Conservation (phyloP, 768 basidiomycete species). For the Scleroderma citrinum region DNA sequence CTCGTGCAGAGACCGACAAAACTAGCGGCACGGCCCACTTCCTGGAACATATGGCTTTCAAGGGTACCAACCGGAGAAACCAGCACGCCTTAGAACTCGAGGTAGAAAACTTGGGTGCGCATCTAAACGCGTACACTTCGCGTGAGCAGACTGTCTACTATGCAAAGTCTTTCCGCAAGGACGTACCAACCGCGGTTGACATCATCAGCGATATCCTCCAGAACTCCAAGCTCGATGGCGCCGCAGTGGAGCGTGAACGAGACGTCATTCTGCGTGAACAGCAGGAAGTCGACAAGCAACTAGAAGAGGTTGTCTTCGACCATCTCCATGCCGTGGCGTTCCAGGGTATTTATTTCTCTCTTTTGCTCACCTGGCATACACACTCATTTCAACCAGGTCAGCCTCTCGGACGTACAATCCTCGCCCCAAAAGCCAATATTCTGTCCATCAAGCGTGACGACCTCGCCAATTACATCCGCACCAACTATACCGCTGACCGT, state of each 20-base stretch:
- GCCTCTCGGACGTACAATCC: conserved; percentile 93
- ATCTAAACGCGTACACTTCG: conserved; percentile 97
- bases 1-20: conserved; percentile 90
- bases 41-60: conserved; percentile 98
- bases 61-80: conserved; percentile 83
- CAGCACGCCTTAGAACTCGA: conserved; percentile 93
- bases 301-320: conserved; percentile 98
- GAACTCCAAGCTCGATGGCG: conserved; percentile 85
- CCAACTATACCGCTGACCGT: conserved; percentile 97
- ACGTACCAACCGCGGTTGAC: conserved; percentile 85
- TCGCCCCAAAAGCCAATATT: conserved; percentile 94
- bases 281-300: conserved; percentile 98
- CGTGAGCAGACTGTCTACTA: conserved; percentile 99
- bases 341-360: conserved; percentile 58
- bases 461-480: conserved; percentile 86
- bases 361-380: conserved; percentile 1
- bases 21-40: conserved; percentile 98
- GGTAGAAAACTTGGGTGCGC: conserved; percentile 96
- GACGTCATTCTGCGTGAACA: conserved; percentile 96
- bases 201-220: conserved; percentile 98
- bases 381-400: conserved; percentile 52
- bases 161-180: conserved; percentile 96
- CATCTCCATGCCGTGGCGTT: conserved; percentile 96
- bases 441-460: conserved; percentile 91
- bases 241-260: conserved; percentile 90